A percentile compares a stretch with the other conserved stretches of the same genome.
These are phyloP conservation scores for Nicotiana rustica DNA, from an alignment of 305 asterid genomes.

Conservation along the genomic window DNA sequence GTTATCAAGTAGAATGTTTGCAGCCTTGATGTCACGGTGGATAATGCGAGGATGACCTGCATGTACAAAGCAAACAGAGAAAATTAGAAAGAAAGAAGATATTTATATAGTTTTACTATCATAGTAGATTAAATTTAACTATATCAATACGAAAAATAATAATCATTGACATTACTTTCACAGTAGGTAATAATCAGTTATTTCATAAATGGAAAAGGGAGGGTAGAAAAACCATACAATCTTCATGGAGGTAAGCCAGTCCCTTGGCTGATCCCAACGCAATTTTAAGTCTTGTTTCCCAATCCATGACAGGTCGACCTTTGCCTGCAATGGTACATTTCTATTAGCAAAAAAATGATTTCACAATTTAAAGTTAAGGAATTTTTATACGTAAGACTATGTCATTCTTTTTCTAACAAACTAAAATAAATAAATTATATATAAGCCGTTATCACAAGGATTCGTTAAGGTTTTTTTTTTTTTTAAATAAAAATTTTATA, in stretches of 20 bases:
- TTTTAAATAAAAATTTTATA: too few species aligned
- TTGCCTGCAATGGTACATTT: constrained; percentile 51
- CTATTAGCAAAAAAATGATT: not conserved
- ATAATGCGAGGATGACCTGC: constrained; percentile 82
- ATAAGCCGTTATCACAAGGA: too few species aligned
- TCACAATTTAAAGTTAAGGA: not conserved
- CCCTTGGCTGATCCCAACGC: constrained; percentile 85
- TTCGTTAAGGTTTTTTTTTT: too few species aligned
- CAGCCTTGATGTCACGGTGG: constrained; percentile 84
- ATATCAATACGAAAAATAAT: not conserved
- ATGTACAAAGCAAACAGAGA: not conserved
- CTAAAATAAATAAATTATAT: too few species aligned
- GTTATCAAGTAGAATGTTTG: constrained; percentile 78
- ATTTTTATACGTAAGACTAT: too few species aligned
- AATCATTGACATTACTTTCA: not conserved
- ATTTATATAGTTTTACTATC: too few species aligned
- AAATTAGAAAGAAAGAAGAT: not conserved
- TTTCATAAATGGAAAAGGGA: not conserved
- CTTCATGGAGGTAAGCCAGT: constrained; percentile 81
- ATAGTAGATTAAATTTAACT: not conserved
- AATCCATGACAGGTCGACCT: constrained; percentile 71
- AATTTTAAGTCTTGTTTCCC: constrained; percentile 69
- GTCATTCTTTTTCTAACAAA: too few species aligned
- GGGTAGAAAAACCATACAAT: constrained; percentile 52
- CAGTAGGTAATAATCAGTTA: not conserved